phyloP scores from a whole-genome alignment of 2,329 filamentous ascomycete genomes.

The Pleurostoma richardsiae region DNA sequence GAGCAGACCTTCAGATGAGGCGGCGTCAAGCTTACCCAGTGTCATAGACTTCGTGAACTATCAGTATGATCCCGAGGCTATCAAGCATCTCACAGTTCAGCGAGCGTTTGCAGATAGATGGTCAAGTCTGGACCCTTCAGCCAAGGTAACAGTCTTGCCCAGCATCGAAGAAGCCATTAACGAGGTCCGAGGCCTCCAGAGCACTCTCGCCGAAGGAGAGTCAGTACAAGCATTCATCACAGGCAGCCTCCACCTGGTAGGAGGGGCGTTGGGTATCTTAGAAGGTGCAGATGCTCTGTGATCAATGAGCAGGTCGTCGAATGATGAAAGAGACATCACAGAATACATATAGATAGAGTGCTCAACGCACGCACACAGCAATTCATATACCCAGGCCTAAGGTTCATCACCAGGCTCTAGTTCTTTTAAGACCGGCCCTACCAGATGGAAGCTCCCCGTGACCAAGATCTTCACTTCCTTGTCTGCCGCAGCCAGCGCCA shows the following conservation, averaged over 20 bases:
- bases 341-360: slow-evolving; percentile 3
- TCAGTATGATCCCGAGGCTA: slow-evolving; percentile 44
- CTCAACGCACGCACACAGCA: slow-evolving; percentile 8
- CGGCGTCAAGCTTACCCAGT: slow-evolving; percentile 1
- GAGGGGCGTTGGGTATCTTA: slow-evolving; percentile 27
- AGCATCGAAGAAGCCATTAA: slow-evolving; percentile 53
- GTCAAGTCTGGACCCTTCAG: slow-evolving; percentile 38
- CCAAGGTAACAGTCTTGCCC: slow-evolving; percentile 39
- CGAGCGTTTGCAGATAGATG: slow-evolving; percentile 48
- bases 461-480: slow-evolving; percentile 30
- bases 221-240: slow-evolving; percentile 41
- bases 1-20: slow-evolving; percentile 4
- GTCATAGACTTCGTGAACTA: slow-evolving; percentile 49
- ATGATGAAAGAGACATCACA: background rate
- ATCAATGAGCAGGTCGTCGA: background rate
- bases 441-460: slow-evolving; percentile 60
- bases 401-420: slow-evolving; percentile 28
- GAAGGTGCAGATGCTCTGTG: slow-evolving; percentile 19
- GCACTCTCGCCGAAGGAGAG: slow-evolving; percentile 13
- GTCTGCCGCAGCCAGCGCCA: slow-evolving; percentile 4
- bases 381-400: slow-evolving; percentile 10
- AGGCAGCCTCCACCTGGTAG: slow-evolving; percentile 42
- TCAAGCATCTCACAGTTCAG: slow-evolving; percentile 47
- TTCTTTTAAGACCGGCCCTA: slow-evolving; percentile 49
- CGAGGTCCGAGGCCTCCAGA: slow-evolving; percentile 31